phyloP scores from a whole-genome alignment of 371 early-diverging fungal genomes.

The Mucor ambiguus region DNA sequence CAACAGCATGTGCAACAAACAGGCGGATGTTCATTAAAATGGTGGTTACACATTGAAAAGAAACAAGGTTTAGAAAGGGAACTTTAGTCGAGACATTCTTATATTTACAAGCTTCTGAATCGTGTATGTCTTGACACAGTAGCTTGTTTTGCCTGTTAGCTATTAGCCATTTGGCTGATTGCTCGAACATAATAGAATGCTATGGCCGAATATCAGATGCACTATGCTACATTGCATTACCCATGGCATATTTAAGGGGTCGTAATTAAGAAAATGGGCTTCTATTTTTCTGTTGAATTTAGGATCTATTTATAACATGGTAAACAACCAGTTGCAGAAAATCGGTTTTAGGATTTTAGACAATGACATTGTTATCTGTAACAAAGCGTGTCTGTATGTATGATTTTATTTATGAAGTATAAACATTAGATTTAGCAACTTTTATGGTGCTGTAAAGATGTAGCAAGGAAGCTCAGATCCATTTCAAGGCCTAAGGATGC shows the following conservation, averaged over 20 bases:
- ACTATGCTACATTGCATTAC: not conserved
- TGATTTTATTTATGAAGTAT: not conserved
- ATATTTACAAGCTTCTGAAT: not conserved
- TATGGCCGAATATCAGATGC: not conserved
- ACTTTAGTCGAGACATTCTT: conserved; percentile 1
- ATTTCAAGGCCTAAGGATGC: not conserved
- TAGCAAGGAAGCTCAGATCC: not conserved
- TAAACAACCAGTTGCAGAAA: not conserved
- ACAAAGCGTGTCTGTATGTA: not conserved
- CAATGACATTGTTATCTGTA: not conserved
- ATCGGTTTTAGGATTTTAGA: not conserved
- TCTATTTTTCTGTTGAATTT: not conserved
- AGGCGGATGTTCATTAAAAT: not conserved
- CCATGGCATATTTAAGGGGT: not conserved
- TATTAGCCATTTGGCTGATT: not conserved
- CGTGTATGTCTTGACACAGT: not conserved
- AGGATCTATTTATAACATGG: not conserved
- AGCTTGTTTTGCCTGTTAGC: not conserved
- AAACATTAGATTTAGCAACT: not conserved
- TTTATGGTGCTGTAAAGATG: not conserved
- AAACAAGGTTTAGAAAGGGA: not conserved
- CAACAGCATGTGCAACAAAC: not conserved
- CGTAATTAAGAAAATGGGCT: not conserved
- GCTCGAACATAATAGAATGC: not conserved
- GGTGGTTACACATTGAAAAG: not conserved